Evolutionary conservation across 352 stramenopile genomes (phyloP).

Genomic region (Phytopythium montanum): DNA sequence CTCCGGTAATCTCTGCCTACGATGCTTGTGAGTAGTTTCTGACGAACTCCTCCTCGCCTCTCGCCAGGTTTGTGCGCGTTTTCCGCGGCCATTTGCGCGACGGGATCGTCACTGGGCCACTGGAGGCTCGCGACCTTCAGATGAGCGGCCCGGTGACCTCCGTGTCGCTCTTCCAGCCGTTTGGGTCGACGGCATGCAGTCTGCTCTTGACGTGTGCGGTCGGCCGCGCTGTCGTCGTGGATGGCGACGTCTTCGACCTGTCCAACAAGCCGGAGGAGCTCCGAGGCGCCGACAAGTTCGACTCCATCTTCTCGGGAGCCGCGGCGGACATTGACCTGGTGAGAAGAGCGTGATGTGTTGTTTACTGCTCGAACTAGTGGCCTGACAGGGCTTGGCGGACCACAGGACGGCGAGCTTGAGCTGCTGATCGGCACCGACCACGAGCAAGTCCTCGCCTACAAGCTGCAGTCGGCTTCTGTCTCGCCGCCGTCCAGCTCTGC

Average conservation of each 20-base stretch:
- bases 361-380: not conserved
- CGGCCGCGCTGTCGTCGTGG: constrained; percentile 46
- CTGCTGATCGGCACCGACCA: constrained; percentile 62
- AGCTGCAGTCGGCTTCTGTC: constrained; percentile 8
- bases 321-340: constrained; percentile 64
- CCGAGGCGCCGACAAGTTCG: constrained; percentile 46
- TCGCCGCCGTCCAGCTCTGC: not conserved
- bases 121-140: constrained; percentile 43
- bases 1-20: not conserved
- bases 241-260: constrained; percentile 43
- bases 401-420: constrained; percentile 54
- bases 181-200: constrained; percentile 24
- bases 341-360: constrained; percentile 5
- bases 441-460: constrained; percentile 56
- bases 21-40: not conserved
- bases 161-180: constrained; percentile 44
- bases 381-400: not conserved
- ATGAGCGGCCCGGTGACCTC: constrained; percentile 61
- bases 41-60: not conserved
- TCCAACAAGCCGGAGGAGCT: constrained; percentile 25
- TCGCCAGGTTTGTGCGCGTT: constrained; percentile 42
- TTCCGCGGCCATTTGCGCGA: constrained; percentile 33
- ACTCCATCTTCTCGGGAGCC: constrained; percentile 55
- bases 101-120: constrained; percentile 38
- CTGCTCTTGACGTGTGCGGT: constrained; percentile 64